Evolutionary conservation across 805 yeast species (phyloP), one percentile per base, ranked within the genome.

Genomic region (Candida tammaniensis): DNA sequence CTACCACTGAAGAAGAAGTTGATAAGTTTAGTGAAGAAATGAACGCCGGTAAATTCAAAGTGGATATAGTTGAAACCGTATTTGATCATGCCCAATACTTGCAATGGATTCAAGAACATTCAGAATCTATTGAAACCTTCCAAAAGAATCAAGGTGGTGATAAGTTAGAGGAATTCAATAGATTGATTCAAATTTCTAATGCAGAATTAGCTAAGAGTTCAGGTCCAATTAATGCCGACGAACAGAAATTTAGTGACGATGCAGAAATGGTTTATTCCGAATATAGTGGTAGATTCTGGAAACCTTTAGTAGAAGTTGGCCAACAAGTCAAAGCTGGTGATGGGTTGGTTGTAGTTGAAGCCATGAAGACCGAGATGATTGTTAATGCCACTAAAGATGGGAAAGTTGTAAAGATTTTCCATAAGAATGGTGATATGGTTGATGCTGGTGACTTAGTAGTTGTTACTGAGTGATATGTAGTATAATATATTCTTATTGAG

Each of bases 361-460:
- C 98, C 36, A 91, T 91, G 98, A 91, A 91, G 71, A 93, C 98
- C 0, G 98, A 91, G 63, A 91, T 91, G 97, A 75, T 78, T 32
- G 95, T 91, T 22, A 69, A 61, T 35, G 78, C 97, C 14, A 73
- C 95, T 1, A 68, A 54, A 36, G 66, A 68, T 15, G 95, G 95
- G 50, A 82, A 76, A 52, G 89, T 86, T 15, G 54, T 75, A 31
- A 83, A 84, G 62, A 67, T 86, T 28, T 59, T 78, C 38, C 96
- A 87, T 57, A 70, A 72, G 36, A 86, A 87, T 53, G 98, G 98
- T 52, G 96, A 91, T 53, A 86, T 93, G 84, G 95, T 91, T 25
- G 97, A 91, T 40, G 87, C 96, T 24, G 98, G 98, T 44, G 98
- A 93, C 57, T 64, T 87, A 42, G 96, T 93, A 30, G 97, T 82